phyloP scores from a whole-genome alignment of 768 basidiomycete genomes.

The Suillus americanus region DNA sequence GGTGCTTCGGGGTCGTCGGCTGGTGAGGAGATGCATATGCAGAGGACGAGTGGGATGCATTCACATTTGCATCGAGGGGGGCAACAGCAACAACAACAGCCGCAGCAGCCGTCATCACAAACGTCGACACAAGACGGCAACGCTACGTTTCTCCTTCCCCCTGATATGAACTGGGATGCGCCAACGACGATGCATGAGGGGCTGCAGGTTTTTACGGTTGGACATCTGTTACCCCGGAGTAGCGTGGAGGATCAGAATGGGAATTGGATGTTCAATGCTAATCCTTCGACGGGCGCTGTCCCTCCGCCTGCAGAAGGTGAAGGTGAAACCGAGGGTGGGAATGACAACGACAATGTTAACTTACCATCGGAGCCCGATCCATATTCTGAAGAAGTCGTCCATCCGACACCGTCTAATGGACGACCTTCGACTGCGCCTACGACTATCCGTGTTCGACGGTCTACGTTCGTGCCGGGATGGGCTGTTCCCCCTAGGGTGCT shows the following conservation, averaged over 20 bases:
- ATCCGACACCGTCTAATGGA: slow-evolving; percentile 35
- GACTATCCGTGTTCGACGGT: slow-evolving; percentile 61
- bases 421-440: slow-evolving; percentile 15
- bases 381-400: slow-evolving; percentile 39
- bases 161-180: slow-evolving; percentile 24
- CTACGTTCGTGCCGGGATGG: slow-evolving; percentile 88
- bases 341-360: slow-evolving; percentile 21
- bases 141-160: slow-evolving; percentile 28
- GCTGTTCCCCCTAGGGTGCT: slow-evolving; percentile 88
- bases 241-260: slow-evolving; percentile 51
- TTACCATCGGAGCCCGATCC: slow-evolving; percentile 20
- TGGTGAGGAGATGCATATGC: slow-evolving; percentile 43
- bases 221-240: slow-evolving; percentile 67
- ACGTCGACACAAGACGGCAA: slow-evolving; percentile 25
- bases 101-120: slow-evolving; percentile 14
- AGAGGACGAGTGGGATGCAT: slow-evolving; percentile 24
- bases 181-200: slow-evolving; percentile 52
- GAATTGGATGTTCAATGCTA: slow-evolving; percentile 58
- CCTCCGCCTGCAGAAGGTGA: slow-evolving; percentile 19
- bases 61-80: slow-evolving; percentile 19
- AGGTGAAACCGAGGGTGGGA: slow-evolving; percentile 19
- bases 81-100: slow-evolving; percentile 7
- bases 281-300: slow-evolving; percentile 11
- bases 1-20: slow-evolving; percentile 42
- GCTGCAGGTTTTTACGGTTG: slow-evolving; percentile 78